phyloP scores from a whole-genome alignment of 2,329 filamentous ascomycete genomes.

The Cladosporium sphaerospermum region DNA sequence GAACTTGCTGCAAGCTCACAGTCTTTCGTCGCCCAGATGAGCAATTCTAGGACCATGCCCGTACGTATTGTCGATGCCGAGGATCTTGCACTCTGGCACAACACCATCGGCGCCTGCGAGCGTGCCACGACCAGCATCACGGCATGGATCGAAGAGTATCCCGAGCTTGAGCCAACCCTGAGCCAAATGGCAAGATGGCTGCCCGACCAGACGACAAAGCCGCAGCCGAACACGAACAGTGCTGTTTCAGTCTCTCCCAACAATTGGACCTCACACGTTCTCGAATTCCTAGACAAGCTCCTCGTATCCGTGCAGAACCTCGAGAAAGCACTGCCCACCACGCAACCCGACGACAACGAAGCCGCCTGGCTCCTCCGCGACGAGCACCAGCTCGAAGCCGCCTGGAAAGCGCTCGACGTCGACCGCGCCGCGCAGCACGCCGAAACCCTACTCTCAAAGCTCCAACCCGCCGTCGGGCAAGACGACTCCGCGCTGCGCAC shows the following conservation, averaged over 20 bases:
- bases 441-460: conserved; percentile 37
- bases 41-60: neutral
- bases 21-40: conserved; percentile 31
- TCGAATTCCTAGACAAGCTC: conserved; percentile 64
- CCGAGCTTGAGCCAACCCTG: conserved; percentile 3
- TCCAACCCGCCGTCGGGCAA: conserved; percentile 36
- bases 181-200: conserved; percentile 7
- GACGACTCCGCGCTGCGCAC: conserved; percentile 35
- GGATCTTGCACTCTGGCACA: conserved; percentile 1
- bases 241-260: conserved; percentile 16
- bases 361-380: conserved; percentile 56
- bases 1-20: neutral
- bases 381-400: conserved; percentile 39
- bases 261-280: conserved; percentile 52
- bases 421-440: conserved; percentile 47
- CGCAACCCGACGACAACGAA: conserved; percentile 57
- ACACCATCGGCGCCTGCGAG: neutral
- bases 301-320: conserved; percentile 74
- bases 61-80: neutral
- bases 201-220: neutral
- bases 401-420: conserved; percentile 56
- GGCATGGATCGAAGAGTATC: neutral
- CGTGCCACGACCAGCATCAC: neutral
- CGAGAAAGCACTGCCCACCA: conserved; percentile 48
- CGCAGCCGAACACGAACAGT: neutral